Evolutionary conservation across 208 protist species (phyloP), one percentile per base, ranked within the genome.

Genomic region (Trypanosoma platydactyli): DNA sequence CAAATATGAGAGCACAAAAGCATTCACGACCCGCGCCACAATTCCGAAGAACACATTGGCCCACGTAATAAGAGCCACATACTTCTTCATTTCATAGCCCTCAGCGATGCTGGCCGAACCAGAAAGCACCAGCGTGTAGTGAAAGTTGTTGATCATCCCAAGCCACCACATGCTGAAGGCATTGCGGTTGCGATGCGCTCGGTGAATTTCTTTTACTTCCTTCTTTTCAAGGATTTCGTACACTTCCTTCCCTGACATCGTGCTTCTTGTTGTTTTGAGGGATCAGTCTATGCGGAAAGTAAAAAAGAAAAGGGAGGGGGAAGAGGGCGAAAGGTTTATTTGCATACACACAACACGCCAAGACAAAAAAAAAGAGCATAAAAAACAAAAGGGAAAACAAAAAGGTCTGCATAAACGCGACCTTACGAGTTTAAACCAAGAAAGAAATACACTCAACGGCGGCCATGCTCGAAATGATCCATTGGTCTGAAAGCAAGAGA

Each of bases 121-220:
- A 18, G 88, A 77, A 50, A 93, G 84, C 22, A 97, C 78, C 38
- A 96, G 57, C 60, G 73, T 82, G 73, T 94, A 95, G 74, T 93
- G 84, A 50, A 97, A 93, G 73, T 95, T 97, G 66, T 97, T 97
- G 62, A 97, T 94, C 49, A 92, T 73, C 35, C 91, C 91, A 16
- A 92, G 53, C 27, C 89, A 53, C 70, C 76, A 91, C 38, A 86
- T 64, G 29, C 46, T 45, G 57, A 60, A 41, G 1, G 7, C 16
- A 24, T 60, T 60, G 18, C 54, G 54, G 20, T 44, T 25, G 24
- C 30, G 38, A 9, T 45, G 33, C 18, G 0, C 18, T 5, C n/a
- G 42, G 30, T 60, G 54, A 11, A 60, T 4, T 44, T 56, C 64
- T 56, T 59, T 59, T 16, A 52, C 16, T 60, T 68, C 5, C 48